These are phyloP conservation scores for Calcarisporium arbuscula DNA, from an alignment of 2,329 filamentous ascomycete genomes.

Conservation along the genomic window DNA sequence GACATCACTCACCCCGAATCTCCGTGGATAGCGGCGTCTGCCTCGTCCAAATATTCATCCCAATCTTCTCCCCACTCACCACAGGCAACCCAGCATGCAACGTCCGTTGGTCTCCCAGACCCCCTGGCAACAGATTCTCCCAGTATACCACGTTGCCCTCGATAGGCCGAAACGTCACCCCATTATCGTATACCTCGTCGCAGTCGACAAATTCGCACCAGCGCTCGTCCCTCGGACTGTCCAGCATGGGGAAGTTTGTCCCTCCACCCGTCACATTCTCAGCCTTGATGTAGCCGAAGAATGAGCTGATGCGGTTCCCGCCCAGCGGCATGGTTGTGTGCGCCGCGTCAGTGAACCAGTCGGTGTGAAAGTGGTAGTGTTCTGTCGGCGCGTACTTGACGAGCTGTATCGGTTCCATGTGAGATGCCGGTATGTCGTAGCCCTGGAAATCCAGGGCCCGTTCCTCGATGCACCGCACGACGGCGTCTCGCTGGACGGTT, in stretches of 20 bases:
- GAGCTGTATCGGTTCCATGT: conserved; percentile 42
- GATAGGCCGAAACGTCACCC: conserved; percentile 41
- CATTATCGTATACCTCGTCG: conserved; percentile 38
- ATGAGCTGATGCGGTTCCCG: conserved; percentile 38
- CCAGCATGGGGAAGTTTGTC: conserved; percentile 41
- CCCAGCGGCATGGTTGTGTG: conserved; percentile 32
- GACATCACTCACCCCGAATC: conserved; percentile 4
- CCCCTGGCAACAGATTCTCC: conserved; percentile 35
- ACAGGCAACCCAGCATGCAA: conserved; percentile 42
- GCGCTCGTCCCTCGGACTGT: conserved; percentile 26
- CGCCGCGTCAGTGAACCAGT: conserved; percentile 39
- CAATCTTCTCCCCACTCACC: conserved; percentile 38
- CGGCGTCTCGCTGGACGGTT: conserved; percentile 30
- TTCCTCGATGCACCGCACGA: conserved; percentile 40
- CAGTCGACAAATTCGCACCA: conserved; percentile 43
- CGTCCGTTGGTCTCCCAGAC: conserved; percentile 34
- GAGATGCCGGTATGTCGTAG: conserved; percentile 24
- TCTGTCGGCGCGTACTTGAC: conserved; percentile 39
- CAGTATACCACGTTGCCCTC: conserved; percentile 44
- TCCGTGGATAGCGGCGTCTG: conserved; percentile 31
- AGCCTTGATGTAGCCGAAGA: conserved; percentile 41
- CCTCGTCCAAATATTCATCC: conserved; percentile 48
- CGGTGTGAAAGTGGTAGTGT: conserved; percentile 43
- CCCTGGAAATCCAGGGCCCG: conserved; percentile 41
- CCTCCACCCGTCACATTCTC: conserved; percentile 38